Conservation (phyloP, 108 stramenopile species). For the Fragilariopsis cylindrus region DNA sequence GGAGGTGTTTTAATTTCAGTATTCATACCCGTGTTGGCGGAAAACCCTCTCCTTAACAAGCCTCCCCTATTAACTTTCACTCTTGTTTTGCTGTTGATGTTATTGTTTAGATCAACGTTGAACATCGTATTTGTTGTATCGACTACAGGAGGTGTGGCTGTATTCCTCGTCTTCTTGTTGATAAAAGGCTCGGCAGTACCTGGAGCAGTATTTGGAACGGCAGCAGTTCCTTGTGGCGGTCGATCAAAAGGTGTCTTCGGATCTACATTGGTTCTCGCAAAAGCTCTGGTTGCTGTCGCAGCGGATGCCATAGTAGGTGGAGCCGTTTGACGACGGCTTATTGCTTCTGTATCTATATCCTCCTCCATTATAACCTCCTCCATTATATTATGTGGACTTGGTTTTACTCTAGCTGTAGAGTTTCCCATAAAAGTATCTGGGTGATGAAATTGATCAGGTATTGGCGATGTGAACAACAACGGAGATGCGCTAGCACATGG, state of each 20-base stretch:
- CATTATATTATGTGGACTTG: constrained; percentile 16
- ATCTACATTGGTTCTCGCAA: constrained; percentile 20
- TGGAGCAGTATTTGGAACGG: constrained; percentile 6
- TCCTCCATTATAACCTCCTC: not conserved
- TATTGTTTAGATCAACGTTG: constrained; percentile 1
- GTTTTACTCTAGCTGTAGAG: constrained; percentile 9
- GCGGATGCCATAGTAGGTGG: constrained; percentile 14
- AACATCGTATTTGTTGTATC: constrained; percentile 16
- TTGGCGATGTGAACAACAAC: constrained; percentile 1
- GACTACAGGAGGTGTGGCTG: constrained; percentile 18
- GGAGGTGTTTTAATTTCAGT: constrained; percentile 1
- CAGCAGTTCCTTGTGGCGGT: not conserved
- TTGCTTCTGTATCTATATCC: not conserved
- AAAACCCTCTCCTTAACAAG: not conserved
- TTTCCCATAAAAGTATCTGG: constrained; percentile 11
- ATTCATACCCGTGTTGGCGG: not conserved
- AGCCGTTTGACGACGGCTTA: constrained; percentile 2
- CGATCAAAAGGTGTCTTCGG: constrained; percentile 21
- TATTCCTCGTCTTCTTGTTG: constrained; percentile 31
- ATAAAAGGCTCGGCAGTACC: constrained; percentile 17
- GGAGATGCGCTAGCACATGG: not conserved
- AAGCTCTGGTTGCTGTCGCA: constrained; percentile 12
- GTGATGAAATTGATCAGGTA: constrained; percentile 18
- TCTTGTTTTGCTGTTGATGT: not conserved
- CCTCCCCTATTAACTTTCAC: not conserved